Percentiles rank a stretch among this genome's conserved stretches.
These are phyloP conservation scores for Russula olivacea DNA, from an alignment of 768 basidiomycete genomes.

Conservation along the genomic window DNA sequence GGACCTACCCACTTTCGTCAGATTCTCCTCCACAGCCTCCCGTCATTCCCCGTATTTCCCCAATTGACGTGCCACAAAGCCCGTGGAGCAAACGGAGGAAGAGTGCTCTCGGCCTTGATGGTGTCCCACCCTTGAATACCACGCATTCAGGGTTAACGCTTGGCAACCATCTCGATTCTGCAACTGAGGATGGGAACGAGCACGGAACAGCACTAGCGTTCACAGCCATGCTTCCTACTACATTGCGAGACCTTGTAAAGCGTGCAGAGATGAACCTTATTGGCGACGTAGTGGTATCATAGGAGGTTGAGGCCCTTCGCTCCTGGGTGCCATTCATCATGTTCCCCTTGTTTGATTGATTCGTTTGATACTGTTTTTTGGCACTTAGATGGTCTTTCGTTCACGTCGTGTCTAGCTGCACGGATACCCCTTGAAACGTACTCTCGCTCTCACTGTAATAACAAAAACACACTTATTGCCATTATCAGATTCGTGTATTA, in stretches of 20 bases:
- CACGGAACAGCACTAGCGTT: constrained; percentile 5
- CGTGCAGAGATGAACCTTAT: constrained; percentile 5
- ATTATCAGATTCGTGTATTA: constrained; percentile 9
- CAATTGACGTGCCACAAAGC: neutral
- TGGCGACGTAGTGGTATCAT: neutral
- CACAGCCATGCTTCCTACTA: constrained; percentile 9
- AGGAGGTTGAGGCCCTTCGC: neutral
- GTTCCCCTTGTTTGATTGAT: constrained; percentile 4
- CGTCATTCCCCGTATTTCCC: neutral
- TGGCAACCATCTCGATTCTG: neutral
- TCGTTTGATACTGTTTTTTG: neutral
- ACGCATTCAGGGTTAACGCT: neutral
- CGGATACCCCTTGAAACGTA: constrained; percentile 7
- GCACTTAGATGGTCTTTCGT: neutral
- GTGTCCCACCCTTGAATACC: neutral
- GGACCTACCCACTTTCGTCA: constrained; percentile 15
- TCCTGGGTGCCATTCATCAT: neutral
- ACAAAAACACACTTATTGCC: neutral
- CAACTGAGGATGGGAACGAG: neutral
- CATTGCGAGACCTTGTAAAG: constrained; percentile 12
- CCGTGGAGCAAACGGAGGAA: neutral
- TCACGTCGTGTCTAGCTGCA: constrained; percentile 1
- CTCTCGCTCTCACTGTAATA: constrained; percentile 1
- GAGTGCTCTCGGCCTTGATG: constrained; percentile 14
- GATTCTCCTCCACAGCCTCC: neutral